These are phyloP conservation scores for Backusella luteola DNA, from an alignment of 192 early-diverging fungal genomes.

Conservation along the genomic window DNA sequence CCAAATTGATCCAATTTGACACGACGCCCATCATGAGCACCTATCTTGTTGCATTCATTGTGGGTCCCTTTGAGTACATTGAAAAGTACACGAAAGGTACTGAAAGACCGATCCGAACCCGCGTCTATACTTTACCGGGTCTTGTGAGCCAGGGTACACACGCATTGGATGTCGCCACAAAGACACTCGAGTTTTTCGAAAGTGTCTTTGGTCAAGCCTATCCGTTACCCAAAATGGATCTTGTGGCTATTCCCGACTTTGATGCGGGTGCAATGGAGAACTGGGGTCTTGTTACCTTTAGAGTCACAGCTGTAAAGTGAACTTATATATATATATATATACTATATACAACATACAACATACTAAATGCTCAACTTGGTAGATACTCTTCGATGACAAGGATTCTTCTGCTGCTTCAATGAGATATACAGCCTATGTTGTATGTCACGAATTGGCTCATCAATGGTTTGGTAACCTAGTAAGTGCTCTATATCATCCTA, in stretches of 20 bases:
- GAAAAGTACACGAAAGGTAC: constrained; percentile 74
- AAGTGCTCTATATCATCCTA: constrained; percentile 41
- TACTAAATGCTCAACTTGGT: constrained; percentile 25
- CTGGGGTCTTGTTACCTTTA: constrained; percentile 95
- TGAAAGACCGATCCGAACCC: constrained; percentile 68
- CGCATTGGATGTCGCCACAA: constrained; percentile 73
- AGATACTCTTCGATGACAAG: constrained; percentile 78
- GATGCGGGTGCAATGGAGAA: constrained; percentile 90
- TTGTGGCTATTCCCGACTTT: constrained; percentile 93
- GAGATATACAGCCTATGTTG: constrained; percentile 79
- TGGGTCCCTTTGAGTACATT: constrained; percentile 91
- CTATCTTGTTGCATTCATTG: constrained; percentile 86
- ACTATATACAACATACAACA: background rate
- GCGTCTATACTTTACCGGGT: constrained; percentile 85
- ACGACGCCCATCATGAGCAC: constrained; percentile 93
- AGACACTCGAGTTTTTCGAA: constrained; percentile 82
- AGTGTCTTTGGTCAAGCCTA: constrained; percentile 85
- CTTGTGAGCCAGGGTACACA: constrained; percentile 74
- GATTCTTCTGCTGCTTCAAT: constrained; percentile 68
- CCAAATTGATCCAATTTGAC: constrained; percentile 67
- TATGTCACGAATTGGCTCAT: constrained; percentile 85
- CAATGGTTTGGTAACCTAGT: constrained; percentile 96
- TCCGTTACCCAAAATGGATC: constrained; percentile 85
- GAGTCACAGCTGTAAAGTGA: constrained; percentile 46
- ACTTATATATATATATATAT: background rate